A percentile compares a stretch with the other conserved stretches of the same genome.
Evolutionary conservation across 2,329 filamentous ascomycete genomes (phyloP).

Genomic region (Curvularia sp.): DNA sequence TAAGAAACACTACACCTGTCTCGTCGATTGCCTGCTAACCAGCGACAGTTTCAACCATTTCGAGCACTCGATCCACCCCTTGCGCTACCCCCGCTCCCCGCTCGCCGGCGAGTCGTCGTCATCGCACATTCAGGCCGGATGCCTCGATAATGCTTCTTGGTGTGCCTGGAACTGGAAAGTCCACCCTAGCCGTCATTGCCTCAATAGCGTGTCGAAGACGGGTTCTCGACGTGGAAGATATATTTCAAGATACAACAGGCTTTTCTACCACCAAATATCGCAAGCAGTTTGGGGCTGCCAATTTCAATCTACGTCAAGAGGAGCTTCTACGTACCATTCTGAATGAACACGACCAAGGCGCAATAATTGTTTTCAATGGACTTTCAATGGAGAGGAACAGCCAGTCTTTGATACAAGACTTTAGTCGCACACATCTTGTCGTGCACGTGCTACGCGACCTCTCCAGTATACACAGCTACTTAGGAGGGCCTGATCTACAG

Average conservation of each 20-base stretch:
- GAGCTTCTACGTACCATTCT: conserved; percentile 68
- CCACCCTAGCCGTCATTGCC: conserved; percentile 76
- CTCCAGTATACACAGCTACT: conserved; percentile 68
- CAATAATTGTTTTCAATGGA: conserved; percentile 74
- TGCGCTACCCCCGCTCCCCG: conserved; percentile 36
- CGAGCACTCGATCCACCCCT: conserved; percentile 40
- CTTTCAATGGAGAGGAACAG: conserved; percentile 71
- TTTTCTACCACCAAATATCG: conserved; percentile 69
- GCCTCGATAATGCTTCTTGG: conserved; percentile 77
- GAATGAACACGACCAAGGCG: conserved; percentile 63
- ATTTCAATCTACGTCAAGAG: conserved; percentile 69
- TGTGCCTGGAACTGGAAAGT: conserved; percentile 76
- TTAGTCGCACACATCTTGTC: conserved; percentile 70
- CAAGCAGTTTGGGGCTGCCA: conserved; percentile 65
- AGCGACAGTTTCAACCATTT: conserved; percentile 28
- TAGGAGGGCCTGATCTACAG: conserved; percentile 60
- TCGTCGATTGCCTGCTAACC: conserved; percentile 12
- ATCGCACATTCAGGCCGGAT: conserved; percentile 61
- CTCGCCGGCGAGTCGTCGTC: conserved; percentile 26
- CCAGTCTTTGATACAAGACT: conserved; percentile 67
- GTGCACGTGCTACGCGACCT: conserved; percentile 73
- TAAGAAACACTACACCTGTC: conserved; percentile 12
- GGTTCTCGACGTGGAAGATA: conserved; percentile 72
- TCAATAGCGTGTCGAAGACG: conserved; percentile 72
- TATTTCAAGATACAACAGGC: conserved; percentile 70